A percentile compares a stretch with the other conserved stretches of the same genome.
These are phyloP conservation scores for Penicillium sp. DNA, from an alignment of 2,329 filamentous ascomycete species.

Conservation along the genomic window DNA sequence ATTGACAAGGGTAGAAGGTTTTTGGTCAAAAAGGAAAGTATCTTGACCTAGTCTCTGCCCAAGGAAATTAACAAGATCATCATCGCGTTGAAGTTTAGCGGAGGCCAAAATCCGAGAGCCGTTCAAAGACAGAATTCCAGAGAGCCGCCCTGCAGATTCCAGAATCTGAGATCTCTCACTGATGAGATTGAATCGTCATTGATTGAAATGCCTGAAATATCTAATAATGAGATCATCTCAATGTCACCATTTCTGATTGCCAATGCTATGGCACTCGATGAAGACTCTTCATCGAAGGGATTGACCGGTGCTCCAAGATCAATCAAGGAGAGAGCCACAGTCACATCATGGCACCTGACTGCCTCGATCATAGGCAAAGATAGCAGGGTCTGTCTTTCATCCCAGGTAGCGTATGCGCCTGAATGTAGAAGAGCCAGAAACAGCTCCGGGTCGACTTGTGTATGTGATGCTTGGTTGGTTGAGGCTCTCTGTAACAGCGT, in stretches of 20 bases:
- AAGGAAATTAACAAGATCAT: background rate
- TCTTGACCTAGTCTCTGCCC: too few species aligned
- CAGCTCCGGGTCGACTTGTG: background rate
- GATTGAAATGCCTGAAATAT: background rate
- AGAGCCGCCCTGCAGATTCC: background rate
- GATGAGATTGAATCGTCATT: too few species aligned
- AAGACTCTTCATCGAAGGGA: background rate
- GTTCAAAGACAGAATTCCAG: background rate
- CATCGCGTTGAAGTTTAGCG: background rate
- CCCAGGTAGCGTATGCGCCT: background rate
- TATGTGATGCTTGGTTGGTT: too few species aligned
- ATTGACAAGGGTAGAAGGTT: too few species aligned
- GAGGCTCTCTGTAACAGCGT: background rate
- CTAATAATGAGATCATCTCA: background rate
- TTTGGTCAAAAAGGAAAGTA: too few species aligned
- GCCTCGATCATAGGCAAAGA: background rate
- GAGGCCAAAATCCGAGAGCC: background rate
- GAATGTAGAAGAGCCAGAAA: background rate
- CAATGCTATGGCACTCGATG: background rate
- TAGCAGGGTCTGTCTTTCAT: background rate
- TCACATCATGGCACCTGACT: background rate
- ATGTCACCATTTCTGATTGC: background rate
- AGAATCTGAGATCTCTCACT: too few species aligned
- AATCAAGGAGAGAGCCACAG: background rate
- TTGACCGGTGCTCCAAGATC: background rate